Evolutionary conservation across 208 protist genomes (phyloP).

Genomic region (Crithidia thermophila): DNA sequence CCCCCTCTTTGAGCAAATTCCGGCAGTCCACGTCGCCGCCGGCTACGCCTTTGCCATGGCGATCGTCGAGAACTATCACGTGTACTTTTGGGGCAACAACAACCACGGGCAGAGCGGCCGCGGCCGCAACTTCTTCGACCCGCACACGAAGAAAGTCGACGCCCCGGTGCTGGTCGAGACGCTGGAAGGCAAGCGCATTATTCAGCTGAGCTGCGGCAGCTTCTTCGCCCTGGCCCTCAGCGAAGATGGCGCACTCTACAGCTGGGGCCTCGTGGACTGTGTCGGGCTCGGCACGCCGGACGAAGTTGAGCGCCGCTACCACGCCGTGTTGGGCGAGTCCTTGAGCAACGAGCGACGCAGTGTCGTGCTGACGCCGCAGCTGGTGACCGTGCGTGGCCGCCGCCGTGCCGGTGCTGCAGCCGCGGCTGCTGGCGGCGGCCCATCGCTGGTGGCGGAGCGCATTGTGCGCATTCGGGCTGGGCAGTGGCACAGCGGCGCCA

Average conservation of each 20-base stretch:
- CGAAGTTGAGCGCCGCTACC: conserved; percentile 51
- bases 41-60: conserved; percentile 90
- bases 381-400: conserved; percentile 47
- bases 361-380: conserved; percentile 79
- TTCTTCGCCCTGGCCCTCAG: conserved; percentile 84
- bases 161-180: conserved; percentile 63
- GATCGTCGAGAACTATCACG: conserved; percentile 61
- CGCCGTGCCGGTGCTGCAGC: background rate
- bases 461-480: conserved; percentile 80
- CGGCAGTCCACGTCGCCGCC: conserved; percentile 57
- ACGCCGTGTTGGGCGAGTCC: conserved; percentile 58
- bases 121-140: conserved; percentile 60
- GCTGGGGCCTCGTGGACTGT: conserved; percentile 88
- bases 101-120: conserved; percentile 90
- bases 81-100: conserved; percentile 93
- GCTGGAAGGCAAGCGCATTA: conserved; percentile 68
- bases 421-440: background rate
- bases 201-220: conserved; percentile 84
- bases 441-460: conserved; percentile 4
- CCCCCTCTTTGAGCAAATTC: conserved; percentile 64
- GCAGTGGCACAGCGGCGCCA: conserved; percentile 88
- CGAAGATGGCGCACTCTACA: conserved; percentile 72
- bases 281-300: conserved; percentile 68
- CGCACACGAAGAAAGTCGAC: conserved; percentile 67
- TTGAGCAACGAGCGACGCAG: conserved; percentile 78